A percentile compares a stretch with the other conserved stretches of the same genome.
Evolutionary conservation across 1,139 yeast genomes (phyloP).

Genomic region (Sugiyamaella neomexicana): DNA sequence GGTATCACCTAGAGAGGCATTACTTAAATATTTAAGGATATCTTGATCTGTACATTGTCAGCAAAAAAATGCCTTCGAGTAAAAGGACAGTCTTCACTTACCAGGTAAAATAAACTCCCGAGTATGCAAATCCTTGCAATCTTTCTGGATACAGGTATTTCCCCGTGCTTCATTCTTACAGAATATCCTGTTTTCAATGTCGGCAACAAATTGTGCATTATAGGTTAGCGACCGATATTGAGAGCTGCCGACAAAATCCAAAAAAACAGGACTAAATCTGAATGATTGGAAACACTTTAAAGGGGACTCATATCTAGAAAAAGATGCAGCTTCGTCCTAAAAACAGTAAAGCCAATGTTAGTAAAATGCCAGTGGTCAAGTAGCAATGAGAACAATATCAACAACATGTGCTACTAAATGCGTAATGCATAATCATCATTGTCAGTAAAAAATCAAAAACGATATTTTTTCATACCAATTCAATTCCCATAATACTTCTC

Average conservation of each 20-base stretch:
- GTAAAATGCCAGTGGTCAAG: background rate
- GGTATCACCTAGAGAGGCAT: conserved; percentile 31
- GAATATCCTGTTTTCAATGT: conserved; percentile 24
- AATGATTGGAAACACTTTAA: conserved; percentile 34
- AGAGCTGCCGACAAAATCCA: conserved; percentile 24
- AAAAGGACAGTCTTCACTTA: too few species aligned
- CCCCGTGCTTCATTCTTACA: conserved; percentile 35
- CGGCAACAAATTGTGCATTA: conserved; percentile 30
- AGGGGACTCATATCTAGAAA: conserved; percentile 35
- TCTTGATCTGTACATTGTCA: conserved; percentile 25
- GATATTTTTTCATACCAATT: conserved; percentile 21
- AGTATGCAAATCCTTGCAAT: conserved; percentile 37
- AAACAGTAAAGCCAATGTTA: conserved; percentile 1
- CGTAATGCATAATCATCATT: background rate
- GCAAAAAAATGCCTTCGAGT: too few species aligned
- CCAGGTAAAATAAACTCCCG: conserved; percentile 31
- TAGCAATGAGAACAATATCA: background rate
- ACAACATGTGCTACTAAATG: background rate
- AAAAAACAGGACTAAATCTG: conserved; percentile 36
- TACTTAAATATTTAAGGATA: conserved; percentile 27
- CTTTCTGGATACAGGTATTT: conserved; percentile 29
- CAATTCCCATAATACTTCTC: conserved; percentile 19
- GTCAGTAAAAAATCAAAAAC: conserved; percentile 1
- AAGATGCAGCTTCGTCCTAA: conserved; percentile 26
- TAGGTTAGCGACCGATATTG: conserved; percentile 36